phyloP scores from a whole-genome alignment of 2,329 filamentous ascomycete genomes.

The Pestalotiopsis sp. region DNA sequence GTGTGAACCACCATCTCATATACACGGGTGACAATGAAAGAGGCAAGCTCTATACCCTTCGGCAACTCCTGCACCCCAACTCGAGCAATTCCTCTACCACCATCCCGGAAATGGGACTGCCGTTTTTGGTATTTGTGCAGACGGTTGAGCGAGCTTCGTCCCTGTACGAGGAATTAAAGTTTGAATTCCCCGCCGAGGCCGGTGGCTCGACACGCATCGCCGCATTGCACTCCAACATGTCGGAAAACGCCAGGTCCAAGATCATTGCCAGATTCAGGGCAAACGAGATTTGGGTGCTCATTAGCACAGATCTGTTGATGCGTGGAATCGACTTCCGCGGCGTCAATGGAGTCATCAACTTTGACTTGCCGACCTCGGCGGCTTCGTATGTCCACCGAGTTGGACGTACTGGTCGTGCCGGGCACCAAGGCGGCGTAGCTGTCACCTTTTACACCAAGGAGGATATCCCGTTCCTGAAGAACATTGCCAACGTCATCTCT shows the following conservation, averaged over 20 bases:
- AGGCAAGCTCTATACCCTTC: constrained; percentile 88
- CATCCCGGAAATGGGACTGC: constrained; percentile 71
- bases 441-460: constrained; percentile 96
- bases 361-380: constrained; percentile 90
- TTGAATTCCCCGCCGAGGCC: constrained; percentile 89
- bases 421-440: constrained; percentile 83
- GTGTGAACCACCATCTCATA: constrained; percentile 83
- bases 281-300: constrained; percentile 93
- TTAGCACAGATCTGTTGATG: constrained; percentile 91
- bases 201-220: constrained; percentile 85
- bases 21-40: constrained; percentile 87
- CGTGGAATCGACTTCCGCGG: constrained; percentile 94
- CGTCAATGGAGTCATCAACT: constrained; percentile 95
- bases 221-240: constrained; percentile 85
- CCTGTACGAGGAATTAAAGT: constrained; percentile 86
- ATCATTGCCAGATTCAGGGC: constrained; percentile 90
- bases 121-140: constrained; percentile 95
- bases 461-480: constrained; percentile 86
- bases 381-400: constrained; percentile 93
- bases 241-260: constrained; percentile 72
- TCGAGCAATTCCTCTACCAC: constrained; percentile 49
- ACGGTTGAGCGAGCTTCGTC: constrained; percentile 90
- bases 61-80: constrained; percentile 83
- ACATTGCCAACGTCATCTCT: constrained; percentile 89
- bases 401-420: constrained; percentile 86